Evolutionary conservation across 2,329 filamentous ascomycete genomes (phyloP).

Genomic region (Aspergillus bombycis): DNA sequence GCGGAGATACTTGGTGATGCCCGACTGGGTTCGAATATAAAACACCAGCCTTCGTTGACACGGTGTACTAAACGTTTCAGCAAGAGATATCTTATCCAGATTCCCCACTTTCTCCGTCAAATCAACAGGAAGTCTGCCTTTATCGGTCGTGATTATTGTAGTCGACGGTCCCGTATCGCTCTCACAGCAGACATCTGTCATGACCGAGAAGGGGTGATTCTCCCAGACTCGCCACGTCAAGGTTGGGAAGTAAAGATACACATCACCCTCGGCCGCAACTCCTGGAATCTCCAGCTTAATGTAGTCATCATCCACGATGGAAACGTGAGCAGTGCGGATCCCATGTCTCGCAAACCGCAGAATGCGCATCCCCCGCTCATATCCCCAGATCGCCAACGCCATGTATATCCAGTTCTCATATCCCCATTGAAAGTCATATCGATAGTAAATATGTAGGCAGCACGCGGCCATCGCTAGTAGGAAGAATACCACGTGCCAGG

Average conservation of each 20-base stretch:
- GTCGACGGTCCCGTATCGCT: background rate
- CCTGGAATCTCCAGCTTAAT: background rate
- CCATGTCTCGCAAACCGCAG: background rate
- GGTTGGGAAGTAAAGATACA: conserved; percentile 7
- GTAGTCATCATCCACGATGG: conserved; percentile 5
- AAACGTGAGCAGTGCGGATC: background rate
- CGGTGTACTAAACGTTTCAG: background rate
- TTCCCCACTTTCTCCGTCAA: background rate
- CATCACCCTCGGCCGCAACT: background rate
- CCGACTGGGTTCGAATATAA: conserved; percentile 1
- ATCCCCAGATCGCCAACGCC: background rate
- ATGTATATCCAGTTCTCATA: conserved; percentile 49
- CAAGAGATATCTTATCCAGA: background rate
- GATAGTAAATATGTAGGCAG: conserved; percentile 38
- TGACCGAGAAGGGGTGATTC: conserved; percentile 10
- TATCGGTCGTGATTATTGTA: background rate
- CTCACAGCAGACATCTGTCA: background rate
- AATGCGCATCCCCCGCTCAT: conserved; percentile 1
- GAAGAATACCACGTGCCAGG: conserved; percentile 35
- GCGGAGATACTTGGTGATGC: background rate
- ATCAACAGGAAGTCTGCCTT: background rate
- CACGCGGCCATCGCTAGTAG: conserved; percentile 35
- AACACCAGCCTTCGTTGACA: background rate
- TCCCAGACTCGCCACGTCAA: conserved; percentile 11
- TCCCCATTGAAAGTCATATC: conserved; percentile 49